Evolutionary conservation across 306 rosid species (phyloP).

Genomic region (Boehmeria nivea): DNA sequence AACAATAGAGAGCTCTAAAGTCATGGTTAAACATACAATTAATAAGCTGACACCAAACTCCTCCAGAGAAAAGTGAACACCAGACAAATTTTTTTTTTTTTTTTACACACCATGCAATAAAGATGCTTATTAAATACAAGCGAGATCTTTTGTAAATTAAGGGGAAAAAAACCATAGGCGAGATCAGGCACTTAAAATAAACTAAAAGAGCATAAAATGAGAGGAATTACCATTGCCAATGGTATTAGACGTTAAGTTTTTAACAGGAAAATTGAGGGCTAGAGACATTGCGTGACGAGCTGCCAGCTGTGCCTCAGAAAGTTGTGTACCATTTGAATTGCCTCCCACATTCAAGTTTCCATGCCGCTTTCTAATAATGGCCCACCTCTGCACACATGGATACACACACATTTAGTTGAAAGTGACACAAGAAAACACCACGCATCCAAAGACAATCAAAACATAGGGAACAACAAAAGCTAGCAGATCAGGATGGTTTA

Average conservation of each 20-base stretch:
- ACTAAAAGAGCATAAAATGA: not conserved
- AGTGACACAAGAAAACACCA: conserved; percentile 11
- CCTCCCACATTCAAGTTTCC: conserved; percentile 37
- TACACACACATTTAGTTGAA: conserved; percentile 28
- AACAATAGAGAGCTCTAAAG: too few relatives aligned
- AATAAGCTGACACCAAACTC: too few relatives aligned
- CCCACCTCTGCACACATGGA: conserved; percentile 70
- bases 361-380: conserved; percentile 52
- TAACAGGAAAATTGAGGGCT: conserved; percentile 68
- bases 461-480: too few relatives aligned
- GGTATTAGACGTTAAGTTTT: conserved; percentile 44
- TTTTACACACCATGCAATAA: too few relatives aligned
- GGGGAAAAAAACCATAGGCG: too few relatives aligned
- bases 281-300: conserved; percentile 70
- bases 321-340: conserved; percentile 39
- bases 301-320: conserved; percentile 70
- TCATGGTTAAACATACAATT: too few relatives aligned
- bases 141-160: too few relatives aligned
- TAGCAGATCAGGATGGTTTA: too few relatives aligned
- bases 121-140: too few relatives aligned
- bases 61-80: too few relatives aligned
- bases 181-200: too few relatives aligned
- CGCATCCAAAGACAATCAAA: not conserved
- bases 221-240: conserved; percentile 43
- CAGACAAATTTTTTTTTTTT: too few relatives aligned